phyloP scores from a whole-genome alignment of 2,329 filamentous ascomycete species.

The Magnaporthiopsis rhizophila region DNA sequence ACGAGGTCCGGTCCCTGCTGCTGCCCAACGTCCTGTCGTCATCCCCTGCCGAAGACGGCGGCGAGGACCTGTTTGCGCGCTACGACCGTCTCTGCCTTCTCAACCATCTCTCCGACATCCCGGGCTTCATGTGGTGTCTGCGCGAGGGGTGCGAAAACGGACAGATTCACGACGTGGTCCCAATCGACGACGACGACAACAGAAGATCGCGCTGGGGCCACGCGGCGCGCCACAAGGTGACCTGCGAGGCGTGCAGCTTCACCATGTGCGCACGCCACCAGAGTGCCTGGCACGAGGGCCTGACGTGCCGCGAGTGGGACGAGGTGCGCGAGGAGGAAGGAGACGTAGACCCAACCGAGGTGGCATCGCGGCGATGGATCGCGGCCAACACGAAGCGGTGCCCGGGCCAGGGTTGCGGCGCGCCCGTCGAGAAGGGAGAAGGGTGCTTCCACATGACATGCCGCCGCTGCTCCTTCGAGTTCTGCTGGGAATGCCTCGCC shows the following conservation, averaged over 20 bases:
- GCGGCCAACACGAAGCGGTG: constrained; percentile 18
- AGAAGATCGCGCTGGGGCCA: not conserved
- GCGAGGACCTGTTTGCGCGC: constrained; percentile 7
- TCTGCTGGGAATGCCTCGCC: constrained; percentile 22
- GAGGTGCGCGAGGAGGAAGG: not conserved
- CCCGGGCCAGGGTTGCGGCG: constrained; percentile 14
- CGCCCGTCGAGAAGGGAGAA: constrained; percentile 19
- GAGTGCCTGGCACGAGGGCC: constrained; percentile 18
- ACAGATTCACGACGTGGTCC: constrained; percentile 14
- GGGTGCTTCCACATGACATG: constrained; percentile 34
- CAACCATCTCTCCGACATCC: constrained; percentile 7
- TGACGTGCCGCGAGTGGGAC: constrained; percentile 16
- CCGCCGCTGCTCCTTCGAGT: constrained; percentile 27
- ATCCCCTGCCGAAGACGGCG: not conserved
- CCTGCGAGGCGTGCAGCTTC: constrained; percentile 17
- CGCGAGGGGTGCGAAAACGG: constrained; percentile 16
- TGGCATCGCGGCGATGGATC: constrained; percentile 15
- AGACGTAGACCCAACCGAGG: not conserved
- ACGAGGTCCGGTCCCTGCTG: constrained; percentile 11
- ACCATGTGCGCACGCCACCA: constrained; percentile 21
- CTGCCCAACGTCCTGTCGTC: not conserved
- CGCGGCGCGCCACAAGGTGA: constrained; percentile 13
- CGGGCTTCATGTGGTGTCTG: constrained; percentile 19
- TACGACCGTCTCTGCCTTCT: constrained; percentile 13
- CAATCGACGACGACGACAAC: not conserved